Conservation (phyloP, 1,139 yeast species). For the Ogataea hybrid region DNA sequence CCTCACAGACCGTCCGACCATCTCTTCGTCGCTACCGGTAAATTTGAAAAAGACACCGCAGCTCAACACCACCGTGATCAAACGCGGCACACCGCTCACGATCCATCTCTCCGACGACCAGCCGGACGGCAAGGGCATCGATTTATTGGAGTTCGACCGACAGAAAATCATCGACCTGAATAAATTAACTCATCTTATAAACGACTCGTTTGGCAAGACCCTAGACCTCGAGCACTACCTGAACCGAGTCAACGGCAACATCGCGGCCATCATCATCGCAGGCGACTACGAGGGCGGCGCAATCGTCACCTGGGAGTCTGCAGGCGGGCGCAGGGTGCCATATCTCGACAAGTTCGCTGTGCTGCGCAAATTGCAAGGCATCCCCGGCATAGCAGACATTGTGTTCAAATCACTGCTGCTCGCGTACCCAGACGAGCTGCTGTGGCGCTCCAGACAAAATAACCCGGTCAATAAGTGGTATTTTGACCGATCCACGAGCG, state of each 20-base stretch:
- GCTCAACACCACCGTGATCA: conserved; percentile 73
- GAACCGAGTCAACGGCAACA: conserved; percentile 55
- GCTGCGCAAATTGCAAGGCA: conserved; percentile 76
- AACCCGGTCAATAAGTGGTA: conserved; percentile 98
- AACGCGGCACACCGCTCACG: conserved; percentile 70
- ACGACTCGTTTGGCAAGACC: conserved; percentile 73
- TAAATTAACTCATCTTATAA: conserved; percentile 59
- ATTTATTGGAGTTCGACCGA: conserved; percentile 41
- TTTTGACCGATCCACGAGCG: conserved; percentile 84
- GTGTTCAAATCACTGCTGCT: conserved; percentile 75
- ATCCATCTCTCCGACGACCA: conserved; percentile 37
- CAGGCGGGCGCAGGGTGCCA: conserved; percentile 38
- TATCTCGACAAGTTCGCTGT: conserved; percentile 95
- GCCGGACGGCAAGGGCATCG: conserved; percentile 34
- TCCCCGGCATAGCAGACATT: conserved; percentile 90
- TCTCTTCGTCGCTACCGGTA: conserved; percentile 88
- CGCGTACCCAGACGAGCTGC: conserved; percentile 67
- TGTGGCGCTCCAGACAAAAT: conserved; percentile 84
- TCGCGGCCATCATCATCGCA: conserved; percentile 78
- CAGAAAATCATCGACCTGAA: conserved; percentile 53
- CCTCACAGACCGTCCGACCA: conserved; percentile 87
- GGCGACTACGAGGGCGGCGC: conserved; percentile 98
- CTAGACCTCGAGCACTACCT: conserved; percentile 68
- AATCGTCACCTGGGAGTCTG: conserved; percentile 61
- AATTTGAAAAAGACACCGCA: conserved; percentile 61